A percentile compares a stretch with the other conserved stretches of the same genome.
phyloP scores from a whole-genome alignment of 2,329 filamentous ascomycete genomes.

The Fusarium sp. region DNA sequence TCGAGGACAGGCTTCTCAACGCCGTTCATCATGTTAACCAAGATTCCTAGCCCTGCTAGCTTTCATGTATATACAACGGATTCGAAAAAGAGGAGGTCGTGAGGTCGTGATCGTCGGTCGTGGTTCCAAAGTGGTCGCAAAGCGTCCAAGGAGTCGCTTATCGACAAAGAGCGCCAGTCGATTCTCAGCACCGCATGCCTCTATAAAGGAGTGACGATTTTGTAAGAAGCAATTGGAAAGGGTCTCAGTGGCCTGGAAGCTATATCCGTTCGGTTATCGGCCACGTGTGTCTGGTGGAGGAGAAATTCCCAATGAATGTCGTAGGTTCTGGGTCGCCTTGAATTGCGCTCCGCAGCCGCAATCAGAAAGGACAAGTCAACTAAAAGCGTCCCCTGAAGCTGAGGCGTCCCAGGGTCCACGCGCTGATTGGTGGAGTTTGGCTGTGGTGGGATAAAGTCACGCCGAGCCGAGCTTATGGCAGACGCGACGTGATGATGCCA shows the following conservation, averaged over 20 bases:
- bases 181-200: constrained; percentile 41
- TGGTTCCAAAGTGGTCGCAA: constrained; percentile 26
- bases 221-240: constrained; percentile 22
- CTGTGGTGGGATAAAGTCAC: constrained; percentile 41
- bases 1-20: constrained; percentile 75
- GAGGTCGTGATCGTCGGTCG: constrained; percentile 25
- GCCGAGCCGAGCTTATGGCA: constrained; percentile 35
- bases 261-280: constrained; percentile 10
- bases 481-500: background rate
- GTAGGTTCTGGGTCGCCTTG: constrained; percentile 13
- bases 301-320: constrained; percentile 25
- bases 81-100: background rate
- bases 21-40: constrained; percentile 74
- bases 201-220: constrained; percentile 7
- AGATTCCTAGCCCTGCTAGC: constrained; percentile 28
- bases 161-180: constrained; percentile 33
- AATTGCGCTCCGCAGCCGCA: constrained; percentile 31
- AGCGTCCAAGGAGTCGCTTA: constrained; percentile 19
- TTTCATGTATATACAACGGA: constrained; percentile 22
- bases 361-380: constrained; percentile 47
- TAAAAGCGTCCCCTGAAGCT: constrained; percentile 38
- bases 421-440: constrained; percentile 35
- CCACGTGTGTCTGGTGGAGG: constrained; percentile 12
- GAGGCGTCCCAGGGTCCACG: constrained; percentile 34
- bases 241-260: constrained; percentile 15